Evolutionary conservation across 2,329 filamentous ascomycete species (phyloP).

Genomic region (Trichoderma lentiforme): DNA sequence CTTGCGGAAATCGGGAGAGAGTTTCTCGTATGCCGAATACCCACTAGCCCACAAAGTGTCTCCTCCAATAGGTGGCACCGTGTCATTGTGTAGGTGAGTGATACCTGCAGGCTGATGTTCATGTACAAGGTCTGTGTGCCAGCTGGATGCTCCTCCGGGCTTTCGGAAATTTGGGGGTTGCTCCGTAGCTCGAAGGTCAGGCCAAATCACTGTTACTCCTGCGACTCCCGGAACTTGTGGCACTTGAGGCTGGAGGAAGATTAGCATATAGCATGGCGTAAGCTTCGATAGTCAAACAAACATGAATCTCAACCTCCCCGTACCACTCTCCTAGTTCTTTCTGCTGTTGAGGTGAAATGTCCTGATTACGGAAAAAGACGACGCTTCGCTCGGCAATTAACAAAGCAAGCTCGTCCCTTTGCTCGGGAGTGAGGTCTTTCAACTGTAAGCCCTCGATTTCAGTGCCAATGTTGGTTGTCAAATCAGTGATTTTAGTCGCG

Average conservation of each 20-base stretch:
- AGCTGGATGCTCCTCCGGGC: conserved; percentile 64
- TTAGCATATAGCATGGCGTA: background rate
- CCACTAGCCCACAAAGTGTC: conserved; percentile 72
- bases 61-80: conserved; percentile 61
- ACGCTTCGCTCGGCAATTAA: conserved; percentile 62
- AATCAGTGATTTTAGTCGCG: conserved; percentile 59
- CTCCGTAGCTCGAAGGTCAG: conserved; percentile 63
- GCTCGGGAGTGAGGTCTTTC: conserved; percentile 56
- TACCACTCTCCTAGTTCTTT: conserved; percentile 60
- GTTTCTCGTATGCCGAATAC: conserved; percentile 70
- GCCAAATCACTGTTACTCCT: conserved; percentile 68
- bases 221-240: conserved; percentile 65
- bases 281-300: conserved; percentile 35
- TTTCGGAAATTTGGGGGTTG: conserved; percentile 58
- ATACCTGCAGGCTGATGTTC: conserved; percentile 68
- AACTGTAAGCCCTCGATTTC: conserved; percentile 63
- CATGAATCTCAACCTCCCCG: conserved; percentile 66
- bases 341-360: conserved; percentile 60
- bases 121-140: conserved; percentile 70
- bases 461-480: conserved; percentile 61
- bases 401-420: conserved; percentile 60
- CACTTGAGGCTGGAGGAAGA: conserved; percentile 58
- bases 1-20: conserved; percentile 65
- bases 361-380: conserved; percentile 65
- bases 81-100: conserved; percentile 68